A percentile compares a stretch with the other conserved stretches of the same genome.
phyloP scores from a whole-genome alignment of 768 basidiomycete genomes.

The Fibroporia radiculosa region DNA sequence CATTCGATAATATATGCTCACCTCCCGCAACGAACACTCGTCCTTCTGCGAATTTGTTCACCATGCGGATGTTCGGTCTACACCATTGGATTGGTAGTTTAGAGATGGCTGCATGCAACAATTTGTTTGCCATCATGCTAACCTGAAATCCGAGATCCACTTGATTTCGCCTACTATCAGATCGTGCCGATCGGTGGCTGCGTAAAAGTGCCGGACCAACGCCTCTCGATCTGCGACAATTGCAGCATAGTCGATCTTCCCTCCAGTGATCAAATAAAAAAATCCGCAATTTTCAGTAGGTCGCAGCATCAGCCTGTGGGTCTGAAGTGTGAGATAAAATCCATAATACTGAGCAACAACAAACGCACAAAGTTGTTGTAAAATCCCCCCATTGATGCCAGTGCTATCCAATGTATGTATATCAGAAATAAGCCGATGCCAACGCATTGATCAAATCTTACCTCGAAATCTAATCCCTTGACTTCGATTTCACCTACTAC shows the following conservation, averaged over 20 bases:
- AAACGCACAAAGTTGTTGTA: not conserved
- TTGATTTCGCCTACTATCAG: not conserved
- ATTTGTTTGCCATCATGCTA: not conserved
- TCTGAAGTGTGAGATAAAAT: not conserved
- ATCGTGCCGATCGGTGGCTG: not conserved
- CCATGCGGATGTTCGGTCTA: constrained; percentile 44
- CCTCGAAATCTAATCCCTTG: constrained; percentile 2
- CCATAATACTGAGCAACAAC: not conserved
- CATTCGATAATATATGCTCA: constrained; percentile 10
- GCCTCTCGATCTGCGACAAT: not conserved
- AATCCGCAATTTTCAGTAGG: constrained; percentile 2
- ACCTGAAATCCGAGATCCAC: constrained; percentile 1
- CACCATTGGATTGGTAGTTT: not conserved
- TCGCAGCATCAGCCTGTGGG: not conserved
- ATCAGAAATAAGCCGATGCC: not conserved
- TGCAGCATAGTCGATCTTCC: not conserved
- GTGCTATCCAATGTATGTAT: constrained; percentile 6
- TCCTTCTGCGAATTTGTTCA: constrained; percentile 31
- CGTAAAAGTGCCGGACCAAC: not conserved
- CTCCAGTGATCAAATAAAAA: not conserved
- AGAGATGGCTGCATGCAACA: not conserved
- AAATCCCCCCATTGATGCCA: constrained; percentile 2
- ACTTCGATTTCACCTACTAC: constrained; percentile 1
- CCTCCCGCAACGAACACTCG: constrained; percentile 41
- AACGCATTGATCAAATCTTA: not conserved